phyloP scores from a whole-genome alignment of 2,329 filamentous ascomycete genomes.

The Acrocalymma vagum region DNA sequence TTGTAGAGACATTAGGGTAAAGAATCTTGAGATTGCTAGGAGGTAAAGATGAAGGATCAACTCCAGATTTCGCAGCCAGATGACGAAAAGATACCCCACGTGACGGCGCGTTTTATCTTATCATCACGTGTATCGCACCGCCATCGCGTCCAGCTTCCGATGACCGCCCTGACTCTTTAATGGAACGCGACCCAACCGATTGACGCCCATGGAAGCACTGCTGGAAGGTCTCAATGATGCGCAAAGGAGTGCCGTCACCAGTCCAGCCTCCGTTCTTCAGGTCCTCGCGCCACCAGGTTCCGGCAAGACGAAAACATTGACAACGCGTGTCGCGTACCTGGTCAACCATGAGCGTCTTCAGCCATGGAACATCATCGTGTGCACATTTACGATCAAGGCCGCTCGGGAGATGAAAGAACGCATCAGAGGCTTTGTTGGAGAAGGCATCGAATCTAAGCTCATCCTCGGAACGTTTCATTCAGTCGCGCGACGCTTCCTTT shows the following conservation, averaged over 20 bases:
- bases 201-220: slow-evolving; percentile 59
- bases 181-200: slow-evolving; percentile 17
- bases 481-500: slow-evolving; percentile 84
- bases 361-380: slow-evolving; percentile 90
- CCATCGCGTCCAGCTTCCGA: neutral
- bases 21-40: too few species aligned
- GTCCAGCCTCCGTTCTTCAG: slow-evolving; percentile 66
- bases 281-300: slow-evolving; percentile 72
- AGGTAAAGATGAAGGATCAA: too few species aligned
- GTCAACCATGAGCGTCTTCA: slow-evolving; percentile 74
- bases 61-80: too few species aligned
- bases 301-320: slow-evolving; percentile 95
- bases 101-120: slow-evolving; percentile 1
- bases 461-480: slow-evolving; percentile 95
- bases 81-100: too few species aligned
- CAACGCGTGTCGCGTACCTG: slow-evolving; percentile 89
- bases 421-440: slow-evolving; percentile 81
- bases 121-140: neutral
- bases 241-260: slow-evolving; percentile 71
- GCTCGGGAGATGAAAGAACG: slow-evolving; percentile 92
- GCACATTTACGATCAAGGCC: slow-evolving; percentile 97
- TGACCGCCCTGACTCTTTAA: slow-evolving; percentile 4
- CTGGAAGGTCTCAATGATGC: slow-evolving; percentile 70
- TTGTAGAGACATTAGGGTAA: too few species aligned
- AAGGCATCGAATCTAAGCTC: slow-evolving; percentile 76